Evolutionary conservation across 1,284 basidiomycete genomes (phyloP).

Genomic region (Puccinia polysora): DNA sequence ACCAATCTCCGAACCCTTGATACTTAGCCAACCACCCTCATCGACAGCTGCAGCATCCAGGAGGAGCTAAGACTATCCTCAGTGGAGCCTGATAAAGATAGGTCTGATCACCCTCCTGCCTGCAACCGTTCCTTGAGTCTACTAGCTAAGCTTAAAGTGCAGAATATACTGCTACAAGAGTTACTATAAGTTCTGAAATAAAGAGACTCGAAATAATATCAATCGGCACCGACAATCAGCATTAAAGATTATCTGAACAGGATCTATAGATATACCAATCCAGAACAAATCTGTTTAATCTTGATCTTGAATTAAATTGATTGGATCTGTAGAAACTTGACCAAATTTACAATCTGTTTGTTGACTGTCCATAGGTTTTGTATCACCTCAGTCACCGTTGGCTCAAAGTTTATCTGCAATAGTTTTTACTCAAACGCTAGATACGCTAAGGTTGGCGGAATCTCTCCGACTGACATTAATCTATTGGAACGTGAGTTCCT

Average conservation of each 20-base stretch:
- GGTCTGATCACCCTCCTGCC: too few species aligned
- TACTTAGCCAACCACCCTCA: too few species aligned
- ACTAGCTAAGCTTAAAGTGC: too few species aligned
- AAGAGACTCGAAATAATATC: too few species aligned
- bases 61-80: too few species aligned
- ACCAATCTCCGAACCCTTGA: too few species aligned
- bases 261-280: constrained; percentile 84
- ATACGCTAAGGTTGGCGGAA: constrained; percentile 89
- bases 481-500: constrained; percentile 87
- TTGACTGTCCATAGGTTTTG: constrained; percentile 92
- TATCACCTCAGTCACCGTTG: constrained; percentile 78
- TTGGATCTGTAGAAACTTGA: constrained; percentile 77
- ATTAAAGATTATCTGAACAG: constrained; percentile 84
- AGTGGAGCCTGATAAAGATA: too few species aligned
- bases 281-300: constrained; percentile 76
- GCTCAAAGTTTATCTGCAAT: constrained; percentile 86
- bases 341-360: constrained; percentile 81
- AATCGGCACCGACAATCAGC: constrained; percentile 74
- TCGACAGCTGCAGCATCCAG: too few species aligned
- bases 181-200: too few species aligned
- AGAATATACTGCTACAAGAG: too few species aligned
- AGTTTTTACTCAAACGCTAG: constrained; percentile 84
- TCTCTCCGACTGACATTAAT: constrained; percentile 81
- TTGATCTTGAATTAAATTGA: constrained; percentile 90
- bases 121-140: too few species aligned